These are phyloP conservation scores for Thermomyces lanuginosus DNA, from an alignment of 2,329 filamentous ascomycete genomes.

Conservation along the genomic window DNA sequence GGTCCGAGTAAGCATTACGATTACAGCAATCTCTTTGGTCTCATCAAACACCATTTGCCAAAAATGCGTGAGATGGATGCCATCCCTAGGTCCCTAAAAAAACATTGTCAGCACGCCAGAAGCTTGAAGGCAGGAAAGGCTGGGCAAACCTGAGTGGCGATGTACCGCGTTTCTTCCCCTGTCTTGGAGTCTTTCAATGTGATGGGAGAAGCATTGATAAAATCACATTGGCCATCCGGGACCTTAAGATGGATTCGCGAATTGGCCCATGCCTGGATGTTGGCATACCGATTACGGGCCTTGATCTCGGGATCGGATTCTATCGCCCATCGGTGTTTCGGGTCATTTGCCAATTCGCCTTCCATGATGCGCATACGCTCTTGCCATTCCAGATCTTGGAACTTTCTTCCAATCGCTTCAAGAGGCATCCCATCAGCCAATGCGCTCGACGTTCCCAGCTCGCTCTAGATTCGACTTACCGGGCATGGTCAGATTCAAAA, in stretches of 20 bases:
- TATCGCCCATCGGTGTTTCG: constrained; percentile 41
- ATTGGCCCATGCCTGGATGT: constrained; percentile 78
- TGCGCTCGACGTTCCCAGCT: neutral
- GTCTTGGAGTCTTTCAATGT: constrained; percentile 37
- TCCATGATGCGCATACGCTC: constrained; percentile 39
- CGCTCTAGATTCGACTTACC: constrained; percentile 15
- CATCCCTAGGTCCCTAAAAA: constrained; percentile 55
- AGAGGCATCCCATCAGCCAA: constrained; percentile 7
- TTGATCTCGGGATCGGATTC: constrained; percentile 41
- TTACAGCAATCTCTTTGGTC: constrained; percentile 55
- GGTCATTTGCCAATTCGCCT: constrained; percentile 28
- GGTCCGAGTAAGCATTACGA: constrained; percentile 89
- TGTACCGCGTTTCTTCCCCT: constrained; percentile 44
- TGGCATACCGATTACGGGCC: constrained; percentile 65
- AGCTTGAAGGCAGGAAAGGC: neutral
- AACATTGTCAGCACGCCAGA: constrained; percentile 1
- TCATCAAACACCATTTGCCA: constrained; percentile 95
- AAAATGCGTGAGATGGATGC: constrained; percentile 55
- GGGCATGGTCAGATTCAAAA: constrained; percentile 21
- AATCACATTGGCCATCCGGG: constrained; percentile 54
- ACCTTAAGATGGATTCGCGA: constrained; percentile 72
- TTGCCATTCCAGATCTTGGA: constrained; percentile 45
- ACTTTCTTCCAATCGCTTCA: constrained; percentile 43
- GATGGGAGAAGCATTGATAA: constrained; percentile 69
- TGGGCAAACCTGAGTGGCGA: constrained; percentile 57